Evolutionary conservation across 139 green algal genomes (phyloP).

Genomic region (Volvox africanus): DNA sequence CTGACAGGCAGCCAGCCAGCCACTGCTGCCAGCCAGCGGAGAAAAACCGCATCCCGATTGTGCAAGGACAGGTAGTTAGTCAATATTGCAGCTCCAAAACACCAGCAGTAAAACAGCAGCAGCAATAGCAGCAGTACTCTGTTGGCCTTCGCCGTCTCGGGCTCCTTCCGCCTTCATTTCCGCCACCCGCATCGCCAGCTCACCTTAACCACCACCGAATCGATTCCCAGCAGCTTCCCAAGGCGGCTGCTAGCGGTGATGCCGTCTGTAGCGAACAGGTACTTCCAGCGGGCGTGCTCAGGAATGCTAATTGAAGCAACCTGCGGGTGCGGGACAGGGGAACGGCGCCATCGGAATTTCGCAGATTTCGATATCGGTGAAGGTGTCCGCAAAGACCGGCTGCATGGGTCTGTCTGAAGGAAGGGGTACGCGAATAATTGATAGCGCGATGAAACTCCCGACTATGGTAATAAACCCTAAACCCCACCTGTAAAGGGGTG

Average conservation of each 20-base stretch:
- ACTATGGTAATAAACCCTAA: no score
- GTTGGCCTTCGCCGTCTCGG: neutral
- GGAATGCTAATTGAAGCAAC: slow-evolving; percentile 11
- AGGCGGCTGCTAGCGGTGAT: slow-evolving; percentile 55
- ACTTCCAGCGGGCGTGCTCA: slow-evolving; percentile 49
- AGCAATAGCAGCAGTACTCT: neutral
- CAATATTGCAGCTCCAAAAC: no score
- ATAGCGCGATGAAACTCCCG: no score
- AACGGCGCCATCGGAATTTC: no score
- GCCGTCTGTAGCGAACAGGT: slow-evolving; percentile 53
- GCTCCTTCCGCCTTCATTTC: neutral
- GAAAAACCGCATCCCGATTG: neutral
- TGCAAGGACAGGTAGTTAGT: neutral
- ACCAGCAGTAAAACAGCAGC: no score
- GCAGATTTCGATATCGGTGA: no score
- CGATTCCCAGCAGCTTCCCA: slow-evolving; percentile 54
- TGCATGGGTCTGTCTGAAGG: no score
- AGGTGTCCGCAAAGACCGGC: neutral
- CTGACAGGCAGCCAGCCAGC: no score
- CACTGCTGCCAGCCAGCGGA: neutral
- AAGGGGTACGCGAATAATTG: no score
- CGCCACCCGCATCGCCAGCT: neutral
- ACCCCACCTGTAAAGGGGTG: no score
- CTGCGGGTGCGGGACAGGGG: neutral
- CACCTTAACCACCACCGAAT: slow-evolving; percentile 46